Evolutionary conservation across 2,329 filamentous ascomycete genomes (phyloP).

Genomic region (Metarhizium robertsii): DNA sequence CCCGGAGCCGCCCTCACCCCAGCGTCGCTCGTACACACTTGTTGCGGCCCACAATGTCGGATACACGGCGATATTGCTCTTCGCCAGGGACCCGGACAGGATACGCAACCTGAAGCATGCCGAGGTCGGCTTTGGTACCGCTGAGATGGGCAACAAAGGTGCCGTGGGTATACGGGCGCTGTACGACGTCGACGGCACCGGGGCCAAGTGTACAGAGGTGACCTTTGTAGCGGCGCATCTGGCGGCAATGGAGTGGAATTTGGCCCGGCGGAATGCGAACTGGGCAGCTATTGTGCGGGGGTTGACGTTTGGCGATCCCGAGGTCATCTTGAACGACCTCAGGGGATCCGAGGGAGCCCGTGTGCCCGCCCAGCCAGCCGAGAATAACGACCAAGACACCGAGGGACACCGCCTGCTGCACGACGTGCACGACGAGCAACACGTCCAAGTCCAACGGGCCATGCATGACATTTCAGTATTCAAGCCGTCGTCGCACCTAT

Average conservation of each 20-base stretch:
- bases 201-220: slow-evolving; percentile 45
- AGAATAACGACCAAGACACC: slow-evolving; percentile 13
- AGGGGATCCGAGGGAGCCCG: slow-evolving; percentile 6
- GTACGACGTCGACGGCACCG: slow-evolving; percentile 30
- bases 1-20: slow-evolving; percentile 7
- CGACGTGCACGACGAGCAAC: slow-evolving; percentile 24
- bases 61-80: slow-evolving; percentile 84
- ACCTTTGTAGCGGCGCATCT: slow-evolving; percentile 87
- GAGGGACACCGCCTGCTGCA: slow-evolving; percentile 24
- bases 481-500: slow-evolving; percentile 64
- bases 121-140: slow-evolving; percentile 74
- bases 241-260: slow-evolving; percentile 75
- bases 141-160: slow-evolving; percentile 92
- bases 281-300: slow-evolving; percentile 78
- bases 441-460: slow-evolving; percentile 28
- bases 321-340: slow-evolving; percentile 23
- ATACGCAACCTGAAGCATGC: slow-evolving; percentile 64
- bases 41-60: slow-evolving; percentile 68
- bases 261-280: slow-evolving; percentile 70
- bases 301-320: slow-evolving; percentile 61
- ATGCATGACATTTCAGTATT: slow-evolving; percentile 60
- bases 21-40: slow-evolving; percentile 51
- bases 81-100: slow-evolving; percentile 54
- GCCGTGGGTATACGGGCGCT: slow-evolving; percentile 70
- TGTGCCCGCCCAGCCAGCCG: slow-evolving; percentile 2